These are phyloP conservation scores for Lachnellula cervina DNA, from an alignment of 2,329 filamentous ascomycete species.

Conservation along the genomic window DNA sequence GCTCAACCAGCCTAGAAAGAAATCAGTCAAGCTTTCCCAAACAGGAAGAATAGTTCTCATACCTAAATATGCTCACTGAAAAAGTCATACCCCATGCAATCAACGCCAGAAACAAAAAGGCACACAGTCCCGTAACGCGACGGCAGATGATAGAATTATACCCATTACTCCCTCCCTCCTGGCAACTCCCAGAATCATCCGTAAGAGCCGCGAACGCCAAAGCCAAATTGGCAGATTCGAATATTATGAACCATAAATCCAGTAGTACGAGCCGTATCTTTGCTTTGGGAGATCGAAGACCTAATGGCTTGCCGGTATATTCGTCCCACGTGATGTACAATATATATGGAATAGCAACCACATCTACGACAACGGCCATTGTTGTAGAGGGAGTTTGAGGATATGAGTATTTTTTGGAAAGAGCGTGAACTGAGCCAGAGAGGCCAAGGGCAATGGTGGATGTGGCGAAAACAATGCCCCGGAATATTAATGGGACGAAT, in stretches of 20 bases:
- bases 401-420: slow-evolving; percentile 35
- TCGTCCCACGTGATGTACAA: slow-evolving; percentile 95
- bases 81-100: slow-evolving; percentile 91
- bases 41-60: slow-evolving; percentile 16
- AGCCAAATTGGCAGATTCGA: slow-evolving; percentile 88
- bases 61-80: slow-evolving; percentile 75
- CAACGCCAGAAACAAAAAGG: slow-evolving; percentile 73
- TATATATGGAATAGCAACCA: slow-evolving; percentile 83
- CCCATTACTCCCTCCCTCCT: slow-evolving; percentile 34
- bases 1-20: slow-evolving; percentile 47
- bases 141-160: slow-evolving; percentile 48
- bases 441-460: slow-evolving; percentile 78
- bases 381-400: slow-evolving; percentile 70
- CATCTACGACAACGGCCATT: slow-evolving; percentile 86
- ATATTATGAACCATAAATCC: slow-evolving; percentile 94
- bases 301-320: slow-evolving; percentile 89
- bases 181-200: slow-evolving; percentile 56
- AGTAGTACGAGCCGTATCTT: slow-evolving; percentile 88
- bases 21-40: slow-evolving; percentile 22
- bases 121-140: slow-evolving; percentile 66
- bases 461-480: slow-evolving; percentile 76
- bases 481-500: slow-evolving; percentile 79
- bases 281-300: slow-evolving; percentile 73
- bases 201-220: slow-evolving; percentile 81
- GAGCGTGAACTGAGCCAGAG: slow-evolving; percentile 66